Evolutionary conservation across 495 filamentous ascomycete species (phyloP).

Genomic region (Filosporella fistucella): DNA sequence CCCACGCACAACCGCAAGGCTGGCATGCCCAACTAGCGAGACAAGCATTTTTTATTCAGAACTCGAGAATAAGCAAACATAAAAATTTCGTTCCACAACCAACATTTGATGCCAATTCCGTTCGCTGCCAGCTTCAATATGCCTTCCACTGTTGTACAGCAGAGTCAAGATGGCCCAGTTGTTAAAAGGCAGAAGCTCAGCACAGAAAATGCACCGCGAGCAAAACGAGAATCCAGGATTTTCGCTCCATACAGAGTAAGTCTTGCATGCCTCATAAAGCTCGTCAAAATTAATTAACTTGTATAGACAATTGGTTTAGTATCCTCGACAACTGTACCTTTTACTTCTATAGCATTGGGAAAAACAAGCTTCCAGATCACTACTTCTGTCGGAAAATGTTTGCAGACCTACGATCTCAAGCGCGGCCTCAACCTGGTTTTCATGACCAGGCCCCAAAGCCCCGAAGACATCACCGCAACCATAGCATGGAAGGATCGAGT

Average conservation of each 20-base stretch:
- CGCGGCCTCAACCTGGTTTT: conserved; percentile 88
- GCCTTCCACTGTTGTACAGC: conserved; percentile 38
- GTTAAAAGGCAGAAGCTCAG: conserved; percentile 65
- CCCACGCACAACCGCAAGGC: too few species aligned
- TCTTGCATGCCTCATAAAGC: conserved; percentile 11
- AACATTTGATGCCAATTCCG: background rate
- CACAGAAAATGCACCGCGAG: conserved; percentile 28
- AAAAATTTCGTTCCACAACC: background rate
- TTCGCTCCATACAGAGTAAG: conserved; percentile 89
- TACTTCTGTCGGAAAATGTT: conserved; percentile 80
- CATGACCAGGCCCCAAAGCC: conserved; percentile 84
- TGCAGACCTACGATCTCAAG: conserved; percentile 93
- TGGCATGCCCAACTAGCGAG: too few species aligned
- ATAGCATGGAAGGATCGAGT: conserved; percentile 83
- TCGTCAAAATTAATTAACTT: background rate
- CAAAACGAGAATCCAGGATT: conserved; percentile 58
- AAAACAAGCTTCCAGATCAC: conserved; percentile 97
- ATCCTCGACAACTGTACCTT: conserved; percentile 83
- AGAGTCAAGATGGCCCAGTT: conserved; percentile 45
- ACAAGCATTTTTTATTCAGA: too few species aligned
- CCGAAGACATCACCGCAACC: conserved; percentile 78
- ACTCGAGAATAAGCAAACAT: too few species aligned
- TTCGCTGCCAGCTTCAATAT: conserved; percentile 17
- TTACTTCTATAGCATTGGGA: conserved; percentile 80
- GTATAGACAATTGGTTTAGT: conserved; percentile 83